phyloP scores from a whole-genome alignment of 2,329 filamentous ascomycete species.

The Fusarium goolgardi region DNA sequence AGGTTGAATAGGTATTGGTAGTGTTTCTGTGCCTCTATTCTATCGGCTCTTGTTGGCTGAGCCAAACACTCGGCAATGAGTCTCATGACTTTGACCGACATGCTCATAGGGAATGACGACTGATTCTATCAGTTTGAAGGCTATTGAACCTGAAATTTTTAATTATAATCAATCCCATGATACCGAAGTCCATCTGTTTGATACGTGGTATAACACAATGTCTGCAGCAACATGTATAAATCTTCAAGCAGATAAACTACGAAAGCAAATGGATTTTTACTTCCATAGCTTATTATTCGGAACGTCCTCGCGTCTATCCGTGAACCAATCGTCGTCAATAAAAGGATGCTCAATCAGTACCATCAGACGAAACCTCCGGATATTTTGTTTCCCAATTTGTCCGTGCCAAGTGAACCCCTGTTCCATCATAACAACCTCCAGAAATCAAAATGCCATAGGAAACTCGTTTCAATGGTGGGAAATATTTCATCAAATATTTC shows the following conservation, averaged over 20 bases:
- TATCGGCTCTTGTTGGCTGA: slow-evolving; percentile 4
- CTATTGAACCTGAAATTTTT: background rate
- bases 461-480: slow-evolving; percentile 38
- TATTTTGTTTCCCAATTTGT: slow-evolving; percentile 9
- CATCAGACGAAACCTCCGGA: slow-evolving; percentile 27
- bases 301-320: background rate
- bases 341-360: slow-evolving; percentile 27
- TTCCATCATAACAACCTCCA: slow-evolving; percentile 18
- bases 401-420: slow-evolving; percentile 11
- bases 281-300: background rate
- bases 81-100: slow-evolving; percentile 14
- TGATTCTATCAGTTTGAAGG: background rate
- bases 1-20: slow-evolving; percentile 5
- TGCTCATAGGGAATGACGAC: background rate
- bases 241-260: accelerated
- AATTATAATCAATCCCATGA: too few species aligned
- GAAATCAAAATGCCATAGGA: slow-evolving; percentile 8
- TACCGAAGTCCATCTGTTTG: background rate
- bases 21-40: background rate
- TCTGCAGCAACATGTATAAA: too few species aligned
- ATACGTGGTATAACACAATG: background rate
- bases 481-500: slow-evolving; percentile 24
- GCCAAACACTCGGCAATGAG: slow-evolving; percentile 11
- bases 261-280: background rate
- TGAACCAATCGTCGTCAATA: background rate